phyloP scores from a whole-genome alignment of 116 monocot genomes.

The Trichopus zeylanicus region DNA sequence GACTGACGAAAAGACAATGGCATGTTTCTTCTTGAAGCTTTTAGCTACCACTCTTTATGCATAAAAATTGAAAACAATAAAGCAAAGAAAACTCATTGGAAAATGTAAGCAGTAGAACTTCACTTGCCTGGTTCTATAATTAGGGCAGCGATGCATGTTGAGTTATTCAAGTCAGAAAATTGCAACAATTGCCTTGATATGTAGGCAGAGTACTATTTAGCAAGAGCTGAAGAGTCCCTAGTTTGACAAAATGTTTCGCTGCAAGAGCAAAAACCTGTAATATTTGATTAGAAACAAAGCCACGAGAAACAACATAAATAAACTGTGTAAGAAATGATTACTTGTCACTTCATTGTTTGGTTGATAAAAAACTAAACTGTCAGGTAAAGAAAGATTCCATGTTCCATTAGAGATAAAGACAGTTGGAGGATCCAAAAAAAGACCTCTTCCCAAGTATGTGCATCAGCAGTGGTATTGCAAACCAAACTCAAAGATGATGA shows the following conservation, averaged over 20 bases:
- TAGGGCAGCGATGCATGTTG: constrained; percentile 60
- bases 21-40: neutral
- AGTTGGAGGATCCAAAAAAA: constrained; percentile 81
- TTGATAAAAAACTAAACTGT: constrained; percentile 22
- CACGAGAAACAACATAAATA: neutral
- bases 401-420: constrained; percentile 32
- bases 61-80: no score
- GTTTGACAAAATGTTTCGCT: constrained; percentile 51
- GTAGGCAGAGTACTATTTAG: constrained; percentile 40
- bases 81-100: neutral
- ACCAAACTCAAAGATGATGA: no score
- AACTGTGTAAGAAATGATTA: constrained; percentile 8
- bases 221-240: constrained; percentile 62
- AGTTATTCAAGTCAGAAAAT: constrained; percentile 19
- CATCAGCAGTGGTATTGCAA: neutral
- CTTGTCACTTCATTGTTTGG: constrained; percentile 27
- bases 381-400: constrained; percentile 72
- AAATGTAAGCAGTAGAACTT: constrained; percentile 5
- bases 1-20: neutral
- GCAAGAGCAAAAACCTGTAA: constrained; percentile 56
- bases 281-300: neutral
- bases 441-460: constrained; percentile 92
- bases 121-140: constrained; percentile 90
- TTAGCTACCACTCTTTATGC: no score
- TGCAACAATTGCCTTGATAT: constrained; percentile 57